These are phyloP conservation scores for Acacia confusa DNA, from an alignment of 306 rosid species.

Conservation along the genomic window DNA sequence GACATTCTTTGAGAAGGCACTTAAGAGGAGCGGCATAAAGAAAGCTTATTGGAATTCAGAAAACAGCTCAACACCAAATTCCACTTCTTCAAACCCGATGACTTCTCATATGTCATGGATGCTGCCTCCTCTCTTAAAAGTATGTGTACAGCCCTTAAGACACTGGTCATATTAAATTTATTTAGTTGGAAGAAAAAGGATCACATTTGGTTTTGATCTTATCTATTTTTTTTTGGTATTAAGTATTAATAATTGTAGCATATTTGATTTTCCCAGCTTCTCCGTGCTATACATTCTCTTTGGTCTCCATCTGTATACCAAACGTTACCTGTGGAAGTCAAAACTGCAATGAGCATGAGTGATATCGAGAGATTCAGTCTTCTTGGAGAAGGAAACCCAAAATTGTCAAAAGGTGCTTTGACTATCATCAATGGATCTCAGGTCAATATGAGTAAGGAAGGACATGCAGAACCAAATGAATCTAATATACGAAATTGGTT, in stretches of 20 bases:
- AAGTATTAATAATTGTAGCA: slow-evolving; percentile 23
- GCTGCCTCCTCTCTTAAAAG: slow-evolving; percentile 93
- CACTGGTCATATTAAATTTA: slow-evolving; percentile 16
- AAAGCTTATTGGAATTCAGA: slow-evolving; percentile 60
- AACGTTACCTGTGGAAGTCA: slow-evolving; percentile 75
- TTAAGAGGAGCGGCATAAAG: slow-evolving; percentile 90
- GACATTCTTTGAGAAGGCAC: slow-evolving; percentile 97
- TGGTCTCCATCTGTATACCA: slow-evolving; percentile 81
- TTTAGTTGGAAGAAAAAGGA: slow-evolving; percentile 25
- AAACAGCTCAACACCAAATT: slow-evolving; percentile 50
- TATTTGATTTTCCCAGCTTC: slow-evolving; percentile 66
- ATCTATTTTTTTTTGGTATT: not conserved
- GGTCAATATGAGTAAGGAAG: slow-evolving; percentile 57
- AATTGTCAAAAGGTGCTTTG: slow-evolving; percentile 56
- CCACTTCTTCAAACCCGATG: slow-evolving; percentile 70
- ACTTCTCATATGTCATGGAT: slow-evolving; percentile 93
- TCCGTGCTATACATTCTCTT: slow-evolving; percentile 80
- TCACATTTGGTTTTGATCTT: slow-evolving; percentile 21
- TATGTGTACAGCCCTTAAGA: slow-evolving; percentile 41
- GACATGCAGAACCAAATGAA: slow-evolving; percentile 63
- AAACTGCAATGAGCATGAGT: slow-evolving; percentile 83
- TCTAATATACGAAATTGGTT: slow-evolving; percentile 87
- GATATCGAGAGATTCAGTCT: slow-evolving; percentile 79
- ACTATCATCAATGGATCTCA: slow-evolving; percentile 54
- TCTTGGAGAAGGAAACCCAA: slow-evolving; percentile 90